phyloP scores from a whole-genome alignment of 169 alveolate species.

The Plasmodium vivax region DNA sequence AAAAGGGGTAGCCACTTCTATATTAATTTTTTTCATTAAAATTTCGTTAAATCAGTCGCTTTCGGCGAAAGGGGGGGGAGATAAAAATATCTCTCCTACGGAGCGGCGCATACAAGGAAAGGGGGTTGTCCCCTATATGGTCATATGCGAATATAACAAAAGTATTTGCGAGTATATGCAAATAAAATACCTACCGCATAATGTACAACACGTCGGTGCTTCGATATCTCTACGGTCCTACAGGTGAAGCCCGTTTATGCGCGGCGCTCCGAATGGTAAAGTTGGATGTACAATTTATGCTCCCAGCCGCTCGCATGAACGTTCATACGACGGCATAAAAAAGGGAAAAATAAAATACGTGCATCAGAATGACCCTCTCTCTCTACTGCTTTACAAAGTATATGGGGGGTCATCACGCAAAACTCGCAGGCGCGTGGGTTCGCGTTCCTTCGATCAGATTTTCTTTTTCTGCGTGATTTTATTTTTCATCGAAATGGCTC shows the following conservation, averaged over 20 bases:
- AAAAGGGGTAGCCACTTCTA: background rate
- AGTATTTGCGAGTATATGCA: no score
- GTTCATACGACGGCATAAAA: background rate
- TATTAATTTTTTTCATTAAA: no score
- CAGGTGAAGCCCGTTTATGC: background rate
- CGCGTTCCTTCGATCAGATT: background rate
- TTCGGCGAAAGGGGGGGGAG: background rate
- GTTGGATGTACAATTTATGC: background rate
- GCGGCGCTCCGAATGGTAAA: background rate
- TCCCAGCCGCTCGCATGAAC: background rate
- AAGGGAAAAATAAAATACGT: background rate
- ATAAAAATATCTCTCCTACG: background rate
- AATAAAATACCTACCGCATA: no score
- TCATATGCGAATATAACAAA: no score
- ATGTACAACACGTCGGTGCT: background rate
- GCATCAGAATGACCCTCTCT: background rate
- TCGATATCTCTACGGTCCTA: background rate
- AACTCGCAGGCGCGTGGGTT: background rate
- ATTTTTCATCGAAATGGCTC: background rate
- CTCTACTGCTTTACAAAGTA: background rate
- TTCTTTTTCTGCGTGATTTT: background rate
- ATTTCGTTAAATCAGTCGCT: background rate
- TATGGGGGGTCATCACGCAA: background rate
- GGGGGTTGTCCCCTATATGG: background rate
- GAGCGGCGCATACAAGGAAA: background rate